These are phyloP conservation scores for Amanita thiersii DNA, from an alignment of 768 basidiomycete species.

Conservation along the genomic window DNA sequence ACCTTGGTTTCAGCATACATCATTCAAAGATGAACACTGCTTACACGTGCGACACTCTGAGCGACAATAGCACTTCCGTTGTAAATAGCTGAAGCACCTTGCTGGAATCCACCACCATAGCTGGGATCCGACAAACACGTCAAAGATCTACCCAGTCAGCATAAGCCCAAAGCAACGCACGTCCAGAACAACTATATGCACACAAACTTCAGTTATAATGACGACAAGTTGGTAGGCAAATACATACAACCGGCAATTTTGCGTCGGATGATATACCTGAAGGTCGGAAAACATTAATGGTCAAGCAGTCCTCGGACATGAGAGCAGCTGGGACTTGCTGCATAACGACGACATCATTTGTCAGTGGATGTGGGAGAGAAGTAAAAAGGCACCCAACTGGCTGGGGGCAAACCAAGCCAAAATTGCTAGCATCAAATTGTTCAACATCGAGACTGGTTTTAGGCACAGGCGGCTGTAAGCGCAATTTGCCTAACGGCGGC, in stretches of 20 bases:
- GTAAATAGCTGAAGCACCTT: conserved; percentile 15
- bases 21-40: neutral
- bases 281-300: conserved; percentile 38
- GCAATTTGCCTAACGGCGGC: conserved; percentile 20
- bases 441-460: conserved; percentile 13
- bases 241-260: conserved; percentile 12
- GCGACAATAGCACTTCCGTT: conserved; percentile 21
- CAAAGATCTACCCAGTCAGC: neutral
- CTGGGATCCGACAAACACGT: neutral
- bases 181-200: conserved; percentile 2
- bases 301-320: conserved; percentile 40
- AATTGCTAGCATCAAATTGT: conserved; percentile 21
- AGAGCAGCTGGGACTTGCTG: conserved; percentile 3
- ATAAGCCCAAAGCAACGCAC: neutral
- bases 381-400: conserved; percentile 9
- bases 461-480: conserved; percentile 20
- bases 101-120: conserved; percentile 16
- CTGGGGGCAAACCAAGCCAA: conserved; percentile 22
- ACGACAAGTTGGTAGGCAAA: conserved; percentile 2
- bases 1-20: neutral
- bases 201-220: neutral
- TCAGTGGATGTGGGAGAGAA: neutral
- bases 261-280: conserved; percentile 13
- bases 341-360: neutral
- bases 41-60: conserved; percentile 17